A percentile compares a stretch with the other conserved stretches of the same genome.
Conservation (phyloP, 2,329 filamentous ascomycete genomes). For the Aspergillus transmontanensis region DNA sequence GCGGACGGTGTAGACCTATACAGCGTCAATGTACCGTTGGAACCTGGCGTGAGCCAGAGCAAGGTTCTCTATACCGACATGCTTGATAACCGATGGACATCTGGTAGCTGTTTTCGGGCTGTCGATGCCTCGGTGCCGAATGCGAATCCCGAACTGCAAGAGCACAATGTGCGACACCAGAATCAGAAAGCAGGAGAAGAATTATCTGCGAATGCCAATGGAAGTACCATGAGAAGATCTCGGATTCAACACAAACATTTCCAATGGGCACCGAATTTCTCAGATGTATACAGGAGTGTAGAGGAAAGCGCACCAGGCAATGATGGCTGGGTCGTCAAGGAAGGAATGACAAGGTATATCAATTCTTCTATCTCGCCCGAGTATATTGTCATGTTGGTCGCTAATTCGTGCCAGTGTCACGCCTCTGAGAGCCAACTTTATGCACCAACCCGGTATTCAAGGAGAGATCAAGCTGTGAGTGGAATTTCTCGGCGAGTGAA, state of each 20-base stretch:
- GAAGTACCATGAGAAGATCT: constrained; percentile 33
- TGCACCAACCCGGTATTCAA: constrained; percentile 68
- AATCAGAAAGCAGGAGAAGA: constrained; percentile 48
- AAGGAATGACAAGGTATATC: constrained; percentile 77
- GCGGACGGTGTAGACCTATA: constrained; percentile 77
- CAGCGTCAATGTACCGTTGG: constrained; percentile 83
- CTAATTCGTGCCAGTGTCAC: constrained; percentile 67
- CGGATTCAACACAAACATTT: constrained; percentile 81
- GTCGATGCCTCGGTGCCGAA: constrained; percentile 65
- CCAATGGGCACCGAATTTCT: constrained; percentile 88
- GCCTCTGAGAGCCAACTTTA: constrained; percentile 89
- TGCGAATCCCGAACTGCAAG: constrained; percentile 65
- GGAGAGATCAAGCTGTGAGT: constrained; percentile 85
- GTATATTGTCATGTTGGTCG: not conserved
- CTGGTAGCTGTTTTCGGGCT: constrained; percentile 84
- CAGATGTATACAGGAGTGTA: constrained; percentile 86
- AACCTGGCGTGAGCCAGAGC: constrained; percentile 70
- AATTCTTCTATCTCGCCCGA: not conserved
- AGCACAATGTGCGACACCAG: constrained; percentile 71
- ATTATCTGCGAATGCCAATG: constrained; percentile 25
- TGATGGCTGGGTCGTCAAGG: constrained; percentile 89
- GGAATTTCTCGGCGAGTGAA: constrained; percentile 25
- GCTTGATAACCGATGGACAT: constrained; percentile 86
- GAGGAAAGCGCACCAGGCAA: constrained; percentile 76
- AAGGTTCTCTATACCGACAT: constrained; percentile 83